These are phyloP conservation scores for Fusarium foetens DNA, from an alignment of 2,329 filamentous ascomycete species.

Conservation along the genomic window DNA sequence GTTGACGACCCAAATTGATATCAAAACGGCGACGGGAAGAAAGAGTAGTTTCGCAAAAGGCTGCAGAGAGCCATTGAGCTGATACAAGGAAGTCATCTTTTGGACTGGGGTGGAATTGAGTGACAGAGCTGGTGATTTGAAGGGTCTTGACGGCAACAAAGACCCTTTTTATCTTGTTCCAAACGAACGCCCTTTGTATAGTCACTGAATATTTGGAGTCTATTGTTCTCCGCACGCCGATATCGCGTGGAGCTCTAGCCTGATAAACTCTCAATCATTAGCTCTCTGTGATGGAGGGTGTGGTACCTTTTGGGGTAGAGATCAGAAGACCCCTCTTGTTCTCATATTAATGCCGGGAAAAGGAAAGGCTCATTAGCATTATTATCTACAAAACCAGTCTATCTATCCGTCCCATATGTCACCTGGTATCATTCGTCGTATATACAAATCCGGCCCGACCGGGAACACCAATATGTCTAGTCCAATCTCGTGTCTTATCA, in stretches of 20 bases:
- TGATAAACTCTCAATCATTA: conserved; percentile 5
- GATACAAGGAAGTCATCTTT: not conserved
- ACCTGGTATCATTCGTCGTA: conserved; percentile 41
- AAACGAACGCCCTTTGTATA: not conserved
- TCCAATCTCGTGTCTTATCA: conserved; percentile 5
- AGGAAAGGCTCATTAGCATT: conserved; percentile 43
- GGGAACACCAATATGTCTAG: conserved; percentile 5
- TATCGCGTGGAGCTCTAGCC: conserved; percentile 25
- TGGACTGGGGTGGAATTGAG: too few relatives aligned
- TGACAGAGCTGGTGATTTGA: not conserved
- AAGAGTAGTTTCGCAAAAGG: conserved; percentile 12
- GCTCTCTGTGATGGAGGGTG: conserved; percentile 6
- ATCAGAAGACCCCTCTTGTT: conserved; percentile 13
- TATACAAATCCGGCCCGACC: conserved; percentile 26
- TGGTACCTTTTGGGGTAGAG: conserved; percentile 13
- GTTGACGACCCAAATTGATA: conserved; percentile 19
- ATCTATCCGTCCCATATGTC: conserved; percentile 31
- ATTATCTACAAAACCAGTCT: conserved; percentile 36
- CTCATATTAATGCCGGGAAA: conserved; percentile 19
- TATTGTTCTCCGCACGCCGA: conserved; percentile 31
- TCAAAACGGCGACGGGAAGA: conserved; percentile 13
- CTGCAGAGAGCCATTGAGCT: not conserved
- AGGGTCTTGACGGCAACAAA: not conserved
- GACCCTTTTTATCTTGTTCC: not conserved
- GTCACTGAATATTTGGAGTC: not conserved